Base-by-base conservation (phyloP, 2,329 filamentous ascomycete genomes). In the Cryphonectria radicalis region DNA sequence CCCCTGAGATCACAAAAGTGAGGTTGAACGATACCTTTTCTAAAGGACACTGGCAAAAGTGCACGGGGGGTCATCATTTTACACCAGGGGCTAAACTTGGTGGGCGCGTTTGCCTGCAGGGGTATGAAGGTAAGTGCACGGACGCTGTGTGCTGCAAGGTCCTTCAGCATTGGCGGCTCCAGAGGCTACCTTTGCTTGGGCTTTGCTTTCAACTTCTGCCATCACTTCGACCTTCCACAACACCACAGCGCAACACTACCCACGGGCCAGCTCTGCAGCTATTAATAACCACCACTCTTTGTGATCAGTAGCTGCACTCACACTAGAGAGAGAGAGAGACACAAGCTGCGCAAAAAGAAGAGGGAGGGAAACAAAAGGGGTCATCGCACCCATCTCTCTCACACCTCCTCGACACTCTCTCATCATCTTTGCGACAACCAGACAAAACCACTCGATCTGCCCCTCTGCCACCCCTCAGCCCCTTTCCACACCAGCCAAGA, bases 351-450 rank as follows among this genome's bases (percentile, higher is more conserved):
- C 42, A 50, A 42, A 64, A 10, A 37, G 10, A 19, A 46, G 43
- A 3, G 6, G 4, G 17, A 22, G 4, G 17, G 6, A 22, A 64
- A 40, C 42, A 57, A 66, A 67, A 57, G 63, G 70, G 70, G 68
- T 65, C 65, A 11, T 46, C 55, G 57, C 68, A 59, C 65, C 62
- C 65, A 63, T 64, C 69, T 71, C 55, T 43, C 43, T 43, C 59
- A 17, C 59, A 7, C 19, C 46, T 22, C 43, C 22, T 60, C 50
- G 64, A 59, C 28, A 11, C 62, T 43, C 75, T 72, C 72, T 72
- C 37, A 40, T 70, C 67, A 42, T 57, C 59, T 40, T 25, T 42
- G 55, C 67, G 57, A 66, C 66, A 43, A 32, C 32, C 32, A 32
- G 32, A 32, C 32, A 32, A 32, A 53, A 53, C 35, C 37, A 14